Base-by-base conservation (phyloP, 768 basidiomycete species). In the Boletus edulis region DNA sequence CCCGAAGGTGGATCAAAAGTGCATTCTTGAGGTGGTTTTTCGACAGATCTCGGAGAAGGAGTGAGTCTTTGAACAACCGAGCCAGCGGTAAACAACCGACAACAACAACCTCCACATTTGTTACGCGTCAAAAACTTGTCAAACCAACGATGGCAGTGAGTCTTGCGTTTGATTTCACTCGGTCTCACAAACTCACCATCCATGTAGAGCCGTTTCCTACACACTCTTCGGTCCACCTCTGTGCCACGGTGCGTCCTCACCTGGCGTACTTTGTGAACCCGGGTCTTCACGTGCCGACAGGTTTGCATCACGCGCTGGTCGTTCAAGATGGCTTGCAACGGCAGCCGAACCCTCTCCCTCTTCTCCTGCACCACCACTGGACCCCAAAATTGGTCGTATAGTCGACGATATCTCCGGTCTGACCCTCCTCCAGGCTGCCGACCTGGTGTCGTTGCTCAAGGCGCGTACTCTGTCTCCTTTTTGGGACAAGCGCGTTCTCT, bases 331-430 rank as follows among this genome's bases (percentile, higher is more conserved):
- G 72, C 71, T 87, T 27, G 81, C 86, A 11, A 77, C 83, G 18
- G 70, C 76, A 0, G 59, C 82, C 15, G 76, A 76, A 45, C 60
- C 79, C 10, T 60, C 81, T 0, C 66, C 81, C 24, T 70, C 76
- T 20, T 61, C 78, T 5, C 57, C 77, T 3, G 55, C 76, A 1
- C 72, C 79, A 3, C 74, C 69, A 6, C 65, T 68, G 22, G 84
- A 94, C 69, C 82, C 91, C 20, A 83, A 79, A 63, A 80, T 99
- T 60, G 76, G 75, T 46, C 82, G 83, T 56, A 88, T 99, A 65
- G 97, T 99, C 27, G 93, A 98, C 69, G 88, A 93, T 70, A 98
- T 99, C 62, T 91, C 94, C 6, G 74, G 78, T 20, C 73, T 98
- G 62, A 92, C 94, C 18, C 79, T 98, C 52, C 77, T 99, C 55